Evolutionary conservation across 2,329 filamentous ascomycete species (phyloP), one percentile per base, ranked within the genome.

Genomic region (Aureobasidium zeae): DNA sequence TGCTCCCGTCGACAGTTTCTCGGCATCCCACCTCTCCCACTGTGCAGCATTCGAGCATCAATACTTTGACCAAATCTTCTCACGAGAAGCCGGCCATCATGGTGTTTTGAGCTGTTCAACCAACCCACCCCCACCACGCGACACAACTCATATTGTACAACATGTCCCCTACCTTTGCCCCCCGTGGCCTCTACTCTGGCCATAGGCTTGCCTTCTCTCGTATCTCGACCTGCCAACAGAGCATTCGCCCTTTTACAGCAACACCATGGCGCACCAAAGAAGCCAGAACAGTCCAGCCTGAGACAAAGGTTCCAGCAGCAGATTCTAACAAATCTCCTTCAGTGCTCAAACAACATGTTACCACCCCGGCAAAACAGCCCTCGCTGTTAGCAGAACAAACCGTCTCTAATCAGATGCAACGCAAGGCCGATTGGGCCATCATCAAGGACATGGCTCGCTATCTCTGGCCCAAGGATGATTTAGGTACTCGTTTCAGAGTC

Each of bases 361-460:
- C 57, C 6, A 46, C 49, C 12, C 49, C 52, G 10, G 54, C 55
- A 16, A 65, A 64, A 51, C 54, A 57, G 47, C 78, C 81, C 53
- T 71, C 76, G 21, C 63, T 88, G 31, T 74, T 83, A 15, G 66
- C 73, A 10, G 71, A 82, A 57, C 73, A 83, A 49, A 80, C 77
- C 1, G 59, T 76, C 57, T 79, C 77, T 38, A 81, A 79, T 15
- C 79, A 88, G 55, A 86, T 95, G 65, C 93, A 98, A 72, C 79
- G 91, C 55, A 93, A 88, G 66, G 89, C 88, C 7, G 91, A 98
- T 59, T 95, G 89, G 89, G 88, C 88, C 35, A 98, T 98, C 53
- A 91, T 98, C 72, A 93, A 84, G 66, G 89, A 98, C 63, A 96
- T 98, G 89, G 81, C 83, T 48, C 81, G 81, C 49, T 98, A 98